These are phyloP conservation scores for Austroboletus festivus DNA, from an alignment of 768 basidiomycete species.

Conservation along the genomic window DNA sequence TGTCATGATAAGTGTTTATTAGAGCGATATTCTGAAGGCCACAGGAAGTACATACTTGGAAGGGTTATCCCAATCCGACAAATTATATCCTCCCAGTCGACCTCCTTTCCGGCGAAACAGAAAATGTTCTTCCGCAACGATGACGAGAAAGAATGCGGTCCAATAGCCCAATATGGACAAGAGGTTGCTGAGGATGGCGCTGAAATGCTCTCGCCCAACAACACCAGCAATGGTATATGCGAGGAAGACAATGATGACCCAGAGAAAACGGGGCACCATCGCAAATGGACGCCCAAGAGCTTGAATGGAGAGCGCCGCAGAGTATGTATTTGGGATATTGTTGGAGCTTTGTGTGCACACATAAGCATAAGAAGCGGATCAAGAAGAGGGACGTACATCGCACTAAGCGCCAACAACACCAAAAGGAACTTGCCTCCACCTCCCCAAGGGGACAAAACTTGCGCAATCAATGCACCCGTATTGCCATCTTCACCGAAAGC, in stretches of 20 bases:
- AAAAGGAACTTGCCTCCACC: constrained; percentile 41
- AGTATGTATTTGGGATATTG: constrained; percentile 46
- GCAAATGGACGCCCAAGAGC: constrained; percentile 43
- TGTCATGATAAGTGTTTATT: too few species aligned
- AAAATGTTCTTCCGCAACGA: constrained; percentile 45
- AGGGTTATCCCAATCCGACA: constrained; percentile 46
- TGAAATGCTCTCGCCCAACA: constrained; percentile 45
- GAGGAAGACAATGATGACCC: constrained; percentile 40
- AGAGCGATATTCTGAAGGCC: too few species aligned
- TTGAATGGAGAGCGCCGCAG: constrained; percentile 46
- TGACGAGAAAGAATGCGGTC: constrained; percentile 45
- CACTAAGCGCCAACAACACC: constrained; percentile 42
- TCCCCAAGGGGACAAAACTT: constrained; percentile 44
- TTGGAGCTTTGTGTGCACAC: constrained; percentile 25
- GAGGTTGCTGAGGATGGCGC: constrained; percentile 41
- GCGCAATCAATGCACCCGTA: constrained; percentile 43
- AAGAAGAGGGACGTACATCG: constrained; percentile 37
- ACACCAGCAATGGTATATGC: constrained; percentile 40
- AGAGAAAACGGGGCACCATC: constrained; percentile 43
- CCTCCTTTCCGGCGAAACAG: constrained; percentile 41
- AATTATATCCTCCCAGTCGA: constrained; percentile 47
- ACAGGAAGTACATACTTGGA: constrained; percentile 18
- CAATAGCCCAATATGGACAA: constrained; percentile 45
- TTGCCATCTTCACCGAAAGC: constrained; percentile 39
- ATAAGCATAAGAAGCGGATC: neutral